These are phyloP conservation scores for Pinus albicaulis DNA, from an alignment of 75 land plant species.

Conservation along the genomic window DNA sequence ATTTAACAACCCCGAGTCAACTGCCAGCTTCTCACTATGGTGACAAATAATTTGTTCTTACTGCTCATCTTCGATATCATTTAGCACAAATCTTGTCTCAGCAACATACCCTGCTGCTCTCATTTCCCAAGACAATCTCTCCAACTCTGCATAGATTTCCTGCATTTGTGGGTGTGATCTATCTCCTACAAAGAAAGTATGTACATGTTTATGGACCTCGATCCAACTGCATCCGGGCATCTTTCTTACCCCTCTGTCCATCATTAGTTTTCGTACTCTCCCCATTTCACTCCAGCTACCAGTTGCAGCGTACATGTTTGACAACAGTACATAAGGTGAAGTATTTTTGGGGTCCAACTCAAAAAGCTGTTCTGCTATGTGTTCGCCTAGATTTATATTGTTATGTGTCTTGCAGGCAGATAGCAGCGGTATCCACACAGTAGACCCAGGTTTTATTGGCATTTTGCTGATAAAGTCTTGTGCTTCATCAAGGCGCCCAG, in stretches of 20 bases:
- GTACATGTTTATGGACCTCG: constrained; percentile 7
- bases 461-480: background rate
- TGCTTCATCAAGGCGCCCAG: constrained; percentile 3
- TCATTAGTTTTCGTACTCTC: constrained; percentile 1
- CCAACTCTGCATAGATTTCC: constrained; percentile 12
- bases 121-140: constrained; percentile 6
- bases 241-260: background rate
- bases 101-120: constrained; percentile 1
- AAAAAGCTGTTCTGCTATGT: background rate
- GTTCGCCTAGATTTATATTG: constrained; percentile 2
- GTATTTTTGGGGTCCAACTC: constrained; percentile 6
- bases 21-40: constrained; percentile 8
- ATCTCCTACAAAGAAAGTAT: background rate
- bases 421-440: constrained; percentile 10
- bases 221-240: constrained; percentile 16
- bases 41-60: background rate
- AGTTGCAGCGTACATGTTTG: constrained; percentile 13
- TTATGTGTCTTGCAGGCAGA: constrained; percentile 7
- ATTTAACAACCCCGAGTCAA: constrained; percentile 6
- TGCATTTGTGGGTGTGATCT: constrained; percentile 5
- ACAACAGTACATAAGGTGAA: constrained; percentile 8
- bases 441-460: constrained; percentile 3
- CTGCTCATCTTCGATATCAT: constrained; percentile 6
- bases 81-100: background rate
- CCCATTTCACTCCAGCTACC: constrained; percentile 9